phyloP scores from a whole-genome alignment of 495 filamentous ascomycete species.

The Lophium mytilinum region DNA sequence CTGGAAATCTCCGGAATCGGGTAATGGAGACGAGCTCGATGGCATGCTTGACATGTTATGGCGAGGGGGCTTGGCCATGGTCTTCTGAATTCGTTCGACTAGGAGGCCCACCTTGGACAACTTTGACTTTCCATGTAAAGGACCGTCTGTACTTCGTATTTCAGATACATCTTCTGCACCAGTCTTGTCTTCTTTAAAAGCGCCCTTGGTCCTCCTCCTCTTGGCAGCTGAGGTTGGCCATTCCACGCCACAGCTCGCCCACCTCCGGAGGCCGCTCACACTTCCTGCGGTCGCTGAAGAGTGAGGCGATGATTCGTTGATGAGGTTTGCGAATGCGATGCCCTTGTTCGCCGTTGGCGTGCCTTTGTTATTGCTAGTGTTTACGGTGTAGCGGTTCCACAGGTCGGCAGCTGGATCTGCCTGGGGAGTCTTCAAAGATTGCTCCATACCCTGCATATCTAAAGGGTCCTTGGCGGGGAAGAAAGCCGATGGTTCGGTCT shows the following conservation, averaged over 20 bases:
- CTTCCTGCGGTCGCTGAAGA: constrained; percentile 28
- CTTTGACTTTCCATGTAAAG: constrained; percentile 38
- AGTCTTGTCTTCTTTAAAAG: constrained; percentile 4
- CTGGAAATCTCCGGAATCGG: constrained; percentile 34
- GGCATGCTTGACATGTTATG: constrained; percentile 22
- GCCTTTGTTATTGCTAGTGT: constrained; percentile 14
- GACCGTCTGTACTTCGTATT: constrained; percentile 31
- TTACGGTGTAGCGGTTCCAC: constrained; percentile 65
- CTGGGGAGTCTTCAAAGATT: constrained; percentile 62
- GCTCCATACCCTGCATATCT: constrained; percentile 45
- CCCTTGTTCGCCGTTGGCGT: constrained; percentile 14
- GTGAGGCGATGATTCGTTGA: constrained; percentile 31
- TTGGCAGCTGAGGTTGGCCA: constrained; percentile 47
- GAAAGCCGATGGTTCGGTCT: constrained; percentile 39
- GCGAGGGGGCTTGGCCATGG: constrained; percentile 35
- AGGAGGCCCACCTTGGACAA: constrained; percentile 53
- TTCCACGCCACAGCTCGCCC: constrained; percentile 60
- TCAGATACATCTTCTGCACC: constrained; percentile 44
- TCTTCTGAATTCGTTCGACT: constrained; percentile 60
- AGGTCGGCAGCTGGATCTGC: constrained; percentile 76
- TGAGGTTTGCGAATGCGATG: constrained; percentile 29
- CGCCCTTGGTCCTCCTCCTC: constrained; percentile 40
- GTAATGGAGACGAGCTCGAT: constrained; percentile 50
- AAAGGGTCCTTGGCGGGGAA: constrained; percentile 39
- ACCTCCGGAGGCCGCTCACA: constrained; percentile 32